phyloP scores from a whole-genome alignment of 2,329 filamentous ascomycete genomes.

The Ophiosphaerella narmari region DNA sequence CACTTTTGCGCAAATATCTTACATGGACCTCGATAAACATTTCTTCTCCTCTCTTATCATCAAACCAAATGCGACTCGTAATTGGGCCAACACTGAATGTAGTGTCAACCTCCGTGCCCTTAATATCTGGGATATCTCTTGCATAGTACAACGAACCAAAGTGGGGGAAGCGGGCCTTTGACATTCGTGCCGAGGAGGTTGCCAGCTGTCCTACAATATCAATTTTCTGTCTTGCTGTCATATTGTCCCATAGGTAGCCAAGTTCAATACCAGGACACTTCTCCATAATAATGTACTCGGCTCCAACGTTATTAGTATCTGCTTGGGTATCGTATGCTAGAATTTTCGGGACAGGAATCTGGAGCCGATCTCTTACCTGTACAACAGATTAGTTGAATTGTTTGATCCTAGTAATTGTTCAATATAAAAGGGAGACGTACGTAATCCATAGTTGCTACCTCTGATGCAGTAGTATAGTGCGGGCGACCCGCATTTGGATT shows the following conservation, averaged over 20 bases:
- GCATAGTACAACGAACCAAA: conserved; percentile 2
- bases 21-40: conserved; percentile 20
- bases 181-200: neutral
- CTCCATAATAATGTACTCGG: conserved; percentile 12
- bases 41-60: conserved; percentile 1
- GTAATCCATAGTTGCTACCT: too few species aligned
- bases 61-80: conserved; percentile 2
- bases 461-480: neutral
- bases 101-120: neutral
- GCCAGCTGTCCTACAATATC: conserved; percentile 1
- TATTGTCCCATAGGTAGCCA: conserved; percentile 1
- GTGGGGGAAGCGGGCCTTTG: neutral
- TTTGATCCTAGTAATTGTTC: too few species aligned
- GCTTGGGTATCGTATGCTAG: neutral
- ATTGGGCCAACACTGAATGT: conserved; percentile 7
- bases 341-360: conserved; percentile 1
- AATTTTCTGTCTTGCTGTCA: neutral
- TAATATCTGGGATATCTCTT: conserved; percentile 1
- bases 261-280: conserved; percentile 6
- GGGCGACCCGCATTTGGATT: neutral
- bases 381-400: too few species aligned
- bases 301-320: neutral
- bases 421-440: too few species aligned
- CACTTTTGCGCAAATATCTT: conserved; percentile 1
- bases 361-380: neutral